These are phyloP conservation scores for Cystobasidium ongulense DNA, from an alignment of 768 basidiomycete species.

Conservation along the genomic window DNA sequence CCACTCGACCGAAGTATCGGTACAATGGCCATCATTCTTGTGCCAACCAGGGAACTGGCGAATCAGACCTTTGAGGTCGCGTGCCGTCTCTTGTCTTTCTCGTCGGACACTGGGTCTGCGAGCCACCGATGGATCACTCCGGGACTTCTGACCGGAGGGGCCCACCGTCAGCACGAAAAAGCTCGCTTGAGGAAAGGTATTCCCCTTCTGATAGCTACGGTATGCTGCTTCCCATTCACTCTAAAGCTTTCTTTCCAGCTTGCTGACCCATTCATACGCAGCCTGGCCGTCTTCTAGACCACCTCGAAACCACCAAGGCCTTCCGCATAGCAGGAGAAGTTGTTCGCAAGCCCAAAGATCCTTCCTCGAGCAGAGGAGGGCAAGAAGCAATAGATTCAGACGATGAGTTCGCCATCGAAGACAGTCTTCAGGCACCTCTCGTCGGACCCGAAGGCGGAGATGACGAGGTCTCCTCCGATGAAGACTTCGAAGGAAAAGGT, in stretches of 20 bases:
- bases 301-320: slow-evolving; percentile 86
- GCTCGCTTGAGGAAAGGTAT: slow-evolving; percentile 86
- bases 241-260: neutral
- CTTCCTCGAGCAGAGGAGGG: neutral
- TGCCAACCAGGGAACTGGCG: slow-evolving; percentile 84
- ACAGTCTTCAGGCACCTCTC: neutral
- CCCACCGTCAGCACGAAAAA: slow-evolving; percentile 89
- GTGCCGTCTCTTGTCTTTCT: slow-evolving; percentile 65
- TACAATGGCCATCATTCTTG: slow-evolving; percentile 56
- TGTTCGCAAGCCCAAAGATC: slow-evolving; percentile 4
- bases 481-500: slow-evolving; percentile 30
- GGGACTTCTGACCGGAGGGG: slow-evolving; percentile 85
- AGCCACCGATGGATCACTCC: slow-evolving; percentile 80
- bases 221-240: neutral
- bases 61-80: slow-evolving; percentile 96
- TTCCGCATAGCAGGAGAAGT: slow-evolving; percentile 61
- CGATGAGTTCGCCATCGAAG: slow-evolving; percentile 32
- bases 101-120: slow-evolving; percentile 53
- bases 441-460: neutral
- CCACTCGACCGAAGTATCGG: slow-evolving; percentile 33
- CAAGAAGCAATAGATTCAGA: slow-evolving; percentile 4
- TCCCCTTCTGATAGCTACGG: slow-evolving; percentile 85
- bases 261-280: neutral
- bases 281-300: slow-evolving; percentile 88
- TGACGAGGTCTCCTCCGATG: slow-evolving; percentile 26